phyloP scores from a whole-genome alignment of 1,139 yeast species.

The Candida anutae region DNA sequence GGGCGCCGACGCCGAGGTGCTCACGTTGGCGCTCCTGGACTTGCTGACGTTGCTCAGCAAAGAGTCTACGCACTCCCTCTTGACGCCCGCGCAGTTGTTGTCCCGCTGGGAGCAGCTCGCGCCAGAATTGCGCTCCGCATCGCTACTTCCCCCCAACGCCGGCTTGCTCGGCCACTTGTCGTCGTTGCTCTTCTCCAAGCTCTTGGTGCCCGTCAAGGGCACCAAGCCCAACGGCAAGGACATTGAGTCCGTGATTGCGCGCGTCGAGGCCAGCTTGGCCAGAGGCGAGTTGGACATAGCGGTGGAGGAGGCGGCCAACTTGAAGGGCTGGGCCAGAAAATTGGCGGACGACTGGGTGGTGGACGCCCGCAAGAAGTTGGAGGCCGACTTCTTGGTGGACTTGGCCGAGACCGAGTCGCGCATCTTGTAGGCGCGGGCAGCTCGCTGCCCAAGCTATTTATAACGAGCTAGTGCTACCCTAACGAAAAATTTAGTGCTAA shows the following conservation, averaged over 20 bases:
- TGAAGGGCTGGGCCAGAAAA: conserved; percentile 91
- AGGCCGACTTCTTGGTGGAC: conserved; percentile 71
- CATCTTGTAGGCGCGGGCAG: conserved; percentile 22
- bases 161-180: conserved; percentile 90
- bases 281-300: conserved; percentile 81
- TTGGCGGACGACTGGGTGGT: conserved; percentile 87
- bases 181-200: conserved; percentile 67
- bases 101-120: conserved; percentile 68
- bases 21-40: conserved; percentile 28
- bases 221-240: conserved; percentile 61
- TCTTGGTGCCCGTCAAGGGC: conserved; percentile 61
- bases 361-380: conserved; percentile 84
- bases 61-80: conserved; percentile 51
- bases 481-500: background rate
- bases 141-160: conserved; percentile 88
- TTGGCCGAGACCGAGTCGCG: conserved; percentile 54
- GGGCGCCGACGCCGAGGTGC: conserved; percentile 35
- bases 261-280: conserved; percentile 70
- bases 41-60: conserved; percentile 36
- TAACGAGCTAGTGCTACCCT: background rate
- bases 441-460: background rate
- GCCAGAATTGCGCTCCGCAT: conserved; percentile 84
- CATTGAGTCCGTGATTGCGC: conserved; percentile 80
- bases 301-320: conserved; percentile 81
- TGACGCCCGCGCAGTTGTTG: conserved; percentile 59